Percentiles rank a stretch among this genome's conserved stretches.
Evolutionary conservation across 176 grass and related monocot genomes (phyloP).

Genomic region (Oryza meridionalis): DNA sequence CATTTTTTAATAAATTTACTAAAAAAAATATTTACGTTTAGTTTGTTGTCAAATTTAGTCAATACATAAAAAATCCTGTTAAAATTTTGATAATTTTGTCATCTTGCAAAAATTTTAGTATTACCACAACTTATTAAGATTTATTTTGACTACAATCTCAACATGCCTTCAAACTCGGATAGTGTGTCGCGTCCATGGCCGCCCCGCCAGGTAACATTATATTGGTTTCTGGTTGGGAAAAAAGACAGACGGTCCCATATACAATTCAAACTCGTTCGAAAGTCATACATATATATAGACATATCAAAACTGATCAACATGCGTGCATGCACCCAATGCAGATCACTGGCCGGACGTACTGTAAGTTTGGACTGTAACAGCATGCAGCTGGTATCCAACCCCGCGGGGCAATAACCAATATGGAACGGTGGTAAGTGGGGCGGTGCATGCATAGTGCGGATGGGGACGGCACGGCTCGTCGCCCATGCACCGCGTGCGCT

Average conservation of each 20-base stretch:
- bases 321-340: background rate
- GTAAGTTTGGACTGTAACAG: no score
- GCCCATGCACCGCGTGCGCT: slow-evolving; percentile 16
- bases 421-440: slow-evolving; percentile 31
- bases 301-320: background rate
- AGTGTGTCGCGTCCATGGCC: background rate
- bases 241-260: background rate
- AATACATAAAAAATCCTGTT: no score
- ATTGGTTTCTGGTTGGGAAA: background rate
- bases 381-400: no score
- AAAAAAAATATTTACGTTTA: no score
- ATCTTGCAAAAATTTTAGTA: no score
- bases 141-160: no score
- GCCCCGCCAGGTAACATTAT: background rate
- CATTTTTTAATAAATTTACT: no score
- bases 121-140: no score
- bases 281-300: background rate
- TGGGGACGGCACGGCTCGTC: slow-evolving; percentile 32
- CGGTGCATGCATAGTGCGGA: slow-evolving; percentile 43
- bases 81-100: no score
- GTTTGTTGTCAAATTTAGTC: no score
- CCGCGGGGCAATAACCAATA: no score
- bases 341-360: background rate
- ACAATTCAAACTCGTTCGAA: background rate
- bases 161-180: no score